Evolutionary conservation across 371 early-diverging fungal species (phyloP), one percentile per base, ranked within the genome.

Genomic region (Nematocida ironsii): DNA sequence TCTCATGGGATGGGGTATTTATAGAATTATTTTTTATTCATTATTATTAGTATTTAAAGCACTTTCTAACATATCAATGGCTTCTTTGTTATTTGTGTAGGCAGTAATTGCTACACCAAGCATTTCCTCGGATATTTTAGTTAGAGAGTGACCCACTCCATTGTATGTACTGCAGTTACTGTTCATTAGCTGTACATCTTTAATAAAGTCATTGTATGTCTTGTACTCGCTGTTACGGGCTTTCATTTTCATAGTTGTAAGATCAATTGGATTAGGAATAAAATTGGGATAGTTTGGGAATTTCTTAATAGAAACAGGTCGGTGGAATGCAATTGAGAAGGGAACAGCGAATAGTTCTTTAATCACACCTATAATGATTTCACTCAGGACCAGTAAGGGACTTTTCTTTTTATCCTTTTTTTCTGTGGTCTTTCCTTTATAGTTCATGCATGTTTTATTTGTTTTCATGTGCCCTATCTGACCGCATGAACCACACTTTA

Each of bases 401-500:
- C 67, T 60, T 52, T 78, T 78, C 5, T 62, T 73, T 69, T 62
- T 80, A 5, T 83, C 86, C 72, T 78, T 84, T 75, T 83, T 84
- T 54, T 81, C 67, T 25, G 72, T 69, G n/a, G 39, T 50, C 47
- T 84, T 85, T 57, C 73, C 68, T 66, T 83, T 81, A 60, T 86
- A 88, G 58, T 87, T 86, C 27, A 86, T 86, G 83, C 89, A 88
- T 0, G 73, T 13, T 70, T 87, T 86, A 76, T 87, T 88, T 11
- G 89, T 88, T 56, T 87, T 87, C 85, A 87, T 88, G 60, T 88
- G 89, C 20, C 87, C 87, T 39, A 74, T 56, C 64, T 85, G 84
- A 27, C 89, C 89, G 74, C 89, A 88, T 39, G 70, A 84, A 39
- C 87, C 85, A 82, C 89, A 88, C 68, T 71, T 81, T 33, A 88